Conservation (phyloP, 371 early-diverging fungal genomes). For the Ordospora colligata region DNA sequence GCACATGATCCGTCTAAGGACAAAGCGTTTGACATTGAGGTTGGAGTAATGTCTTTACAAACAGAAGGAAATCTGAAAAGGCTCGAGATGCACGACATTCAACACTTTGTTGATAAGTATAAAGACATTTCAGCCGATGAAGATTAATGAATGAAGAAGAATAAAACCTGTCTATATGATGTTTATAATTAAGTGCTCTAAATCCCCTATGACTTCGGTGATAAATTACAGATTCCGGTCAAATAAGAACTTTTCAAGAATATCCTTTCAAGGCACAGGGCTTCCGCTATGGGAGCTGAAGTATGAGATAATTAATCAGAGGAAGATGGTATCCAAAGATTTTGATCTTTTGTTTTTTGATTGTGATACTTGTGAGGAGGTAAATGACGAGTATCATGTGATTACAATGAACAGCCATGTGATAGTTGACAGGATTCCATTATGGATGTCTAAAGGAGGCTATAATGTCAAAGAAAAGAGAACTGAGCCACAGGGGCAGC, state of each 20-base stretch:
- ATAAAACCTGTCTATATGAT: no score
- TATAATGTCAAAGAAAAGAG: slow-evolving; percentile 44
- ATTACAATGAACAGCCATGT: slow-evolving; percentile 57
- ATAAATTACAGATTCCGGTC: slow-evolving; percentile 59
- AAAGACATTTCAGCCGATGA: slow-evolving; percentile 50
- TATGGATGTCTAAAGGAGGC: slow-evolving; percentile 52
- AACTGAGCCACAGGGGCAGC: slow-evolving; percentile 14
- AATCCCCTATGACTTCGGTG: slow-evolving; percentile 39
- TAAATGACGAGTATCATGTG: slow-evolving; percentile 56
- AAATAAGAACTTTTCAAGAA: slow-evolving; percentile 51
- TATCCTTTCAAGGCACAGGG: slow-evolving; percentile 52
- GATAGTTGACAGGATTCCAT: slow-evolving; percentile 58
- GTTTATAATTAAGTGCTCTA: no score
- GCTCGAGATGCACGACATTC: slow-evolving; percentile 21
- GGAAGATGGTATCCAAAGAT: slow-evolving; percentile 57
- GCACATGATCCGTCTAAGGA: slow-evolving; percentile 57
- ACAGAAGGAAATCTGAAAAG: slow-evolving; percentile 35
- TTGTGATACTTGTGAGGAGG: slow-evolving; percentile 47
- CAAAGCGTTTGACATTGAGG: slow-evolving; percentile 58
- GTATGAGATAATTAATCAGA: slow-evolving; percentile 58
- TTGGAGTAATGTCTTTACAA: slow-evolving; percentile 26
- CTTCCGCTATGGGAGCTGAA: slow-evolving; percentile 61
- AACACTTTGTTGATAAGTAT: slow-evolving; percentile 45
- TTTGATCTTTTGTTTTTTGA: slow-evolving; percentile 61
- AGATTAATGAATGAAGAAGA: not conserved